Conservation (phyloP, 139 green algal species). For the Zygnema circumcarinatum region DNA sequence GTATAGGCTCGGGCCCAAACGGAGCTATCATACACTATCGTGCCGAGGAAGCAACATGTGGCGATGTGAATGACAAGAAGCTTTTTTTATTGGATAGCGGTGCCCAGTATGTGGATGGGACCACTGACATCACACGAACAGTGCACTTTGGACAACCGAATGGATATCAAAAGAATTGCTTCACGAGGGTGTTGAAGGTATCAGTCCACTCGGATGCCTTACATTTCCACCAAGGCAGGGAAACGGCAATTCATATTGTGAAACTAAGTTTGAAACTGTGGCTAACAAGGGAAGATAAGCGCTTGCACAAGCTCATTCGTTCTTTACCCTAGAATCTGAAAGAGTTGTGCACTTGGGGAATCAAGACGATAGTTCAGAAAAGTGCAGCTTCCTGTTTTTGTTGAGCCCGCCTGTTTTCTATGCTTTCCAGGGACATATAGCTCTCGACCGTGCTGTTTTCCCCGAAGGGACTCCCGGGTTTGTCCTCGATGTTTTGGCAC, state of each 20-base stretch:
- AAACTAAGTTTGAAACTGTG: too few species aligned
- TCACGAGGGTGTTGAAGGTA: conserved; percentile 56
- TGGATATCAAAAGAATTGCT: conserved; percentile 43
- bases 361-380: too few species aligned
- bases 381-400: too few species aligned
- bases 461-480: conserved; percentile 79
- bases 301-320: too few species aligned
- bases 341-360: too few species aligned
- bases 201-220: neutral
- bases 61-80: conserved; percentile 26
- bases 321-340: too few species aligned
- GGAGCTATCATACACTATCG: conserved; percentile 60
- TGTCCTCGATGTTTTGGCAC: conserved; percentile 85
- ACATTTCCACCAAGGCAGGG: too few species aligned
- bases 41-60: conserved; percentile 46
- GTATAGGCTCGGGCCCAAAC: conserved; percentile 44
- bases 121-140: conserved; percentile 97
- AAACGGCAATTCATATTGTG: too few species aligned
- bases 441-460: conserved; percentile 74
- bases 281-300: too few species aligned
- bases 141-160: conserved; percentile 83
- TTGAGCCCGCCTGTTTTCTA: too few species aligned
- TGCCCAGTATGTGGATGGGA: conserved; percentile 70
- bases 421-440: conserved; percentile 80
- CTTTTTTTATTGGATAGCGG: conserved; percentile 94